Base-by-base conservation (phyloP, 306 rosid species). In the Vicia villosa region DNA sequence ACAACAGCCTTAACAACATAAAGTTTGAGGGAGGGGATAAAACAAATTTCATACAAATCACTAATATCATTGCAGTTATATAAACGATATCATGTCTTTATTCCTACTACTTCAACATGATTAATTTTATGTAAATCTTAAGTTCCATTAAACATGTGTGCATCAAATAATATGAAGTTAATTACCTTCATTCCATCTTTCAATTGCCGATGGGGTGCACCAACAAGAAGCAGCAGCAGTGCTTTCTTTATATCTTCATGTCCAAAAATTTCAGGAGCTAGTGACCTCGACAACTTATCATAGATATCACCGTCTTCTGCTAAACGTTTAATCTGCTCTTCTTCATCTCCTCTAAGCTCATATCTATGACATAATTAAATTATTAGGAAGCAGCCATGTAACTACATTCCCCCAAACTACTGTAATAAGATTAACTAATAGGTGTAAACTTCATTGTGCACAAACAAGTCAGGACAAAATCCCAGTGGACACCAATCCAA, bases 231-330 rank as follows among this genome's bases (percentile, higher is more conserved):
- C 73, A 95, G 96, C 59, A 91, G 89, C 55, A 95, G 65, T 52
- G 95, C 99, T 74, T 91, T 95, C 73, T 95, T 95, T 16, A 91
- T 84, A 84, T 95, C 99, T 66, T 89, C 99, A 71, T 91, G 97
- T 72, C 99, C 97, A 72, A 84, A 95, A 77, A 95, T 91, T 83
- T 95, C 99, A 84, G 99, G 99, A 74, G 99, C 99, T 67, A 95
- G 73, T 12, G 99, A 95, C 15, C 89, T 83, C 59, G 97, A 66
- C 79, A 95, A 76, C 74, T 88, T 95, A 72, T 89, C 84, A 73
- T 95, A 95, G 81, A 91, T 95, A 77, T 91, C 96, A 13, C 99
- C 96, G 76, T 91, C 97, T 72, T 86, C 91, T 49, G 96, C 91
- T 76, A 95, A 81, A 57, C 81, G 86, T 62, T 77, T 69, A 71